Conservation (phyloP, 176 grass and related monocot species). For the Chrysopogon serrulatus region DNA sequence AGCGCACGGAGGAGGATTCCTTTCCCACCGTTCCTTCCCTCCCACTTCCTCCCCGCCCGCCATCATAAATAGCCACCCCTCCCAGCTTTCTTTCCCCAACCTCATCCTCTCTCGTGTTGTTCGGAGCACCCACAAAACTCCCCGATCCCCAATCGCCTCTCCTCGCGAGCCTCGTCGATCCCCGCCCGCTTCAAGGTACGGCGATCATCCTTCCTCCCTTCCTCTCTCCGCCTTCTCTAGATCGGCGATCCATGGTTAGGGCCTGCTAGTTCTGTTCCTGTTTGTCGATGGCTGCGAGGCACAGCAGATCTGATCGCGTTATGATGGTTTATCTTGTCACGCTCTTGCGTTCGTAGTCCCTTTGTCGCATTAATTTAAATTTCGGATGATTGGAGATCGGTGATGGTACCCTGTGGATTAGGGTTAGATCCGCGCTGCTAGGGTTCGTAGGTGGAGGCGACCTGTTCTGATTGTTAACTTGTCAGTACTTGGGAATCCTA, state of each 20-base stretch:
- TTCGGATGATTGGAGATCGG: neutral
- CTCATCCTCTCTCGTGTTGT: neutral
- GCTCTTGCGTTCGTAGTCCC: neutral
- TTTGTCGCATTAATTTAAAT: neutral
- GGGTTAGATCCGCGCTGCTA: neutral
- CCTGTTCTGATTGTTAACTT: neutral
- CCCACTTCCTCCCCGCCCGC: neutral
- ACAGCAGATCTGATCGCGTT: neutral
- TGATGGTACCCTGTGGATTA: neutral
- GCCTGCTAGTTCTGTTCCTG: neutral
- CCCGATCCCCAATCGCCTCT: neutral
- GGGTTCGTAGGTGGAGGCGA: neutral
- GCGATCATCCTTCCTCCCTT: neutral
- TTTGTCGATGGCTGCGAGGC: neutral
- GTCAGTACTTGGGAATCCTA: neutral
- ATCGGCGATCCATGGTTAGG: neutral
- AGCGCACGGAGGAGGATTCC: neutral
- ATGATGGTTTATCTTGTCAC: neutral
- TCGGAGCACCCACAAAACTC: neutral
- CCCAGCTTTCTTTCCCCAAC: neutral
- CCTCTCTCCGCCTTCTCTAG: neutral
- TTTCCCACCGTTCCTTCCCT: neutral
- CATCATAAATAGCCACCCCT: conserved; percentile 5
- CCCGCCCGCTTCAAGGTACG: conserved; percentile 27
- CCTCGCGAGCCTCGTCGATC: neutral